Conservation (phyloP, 345 rosid species). For the Nephelium lappaceum region DNA sequence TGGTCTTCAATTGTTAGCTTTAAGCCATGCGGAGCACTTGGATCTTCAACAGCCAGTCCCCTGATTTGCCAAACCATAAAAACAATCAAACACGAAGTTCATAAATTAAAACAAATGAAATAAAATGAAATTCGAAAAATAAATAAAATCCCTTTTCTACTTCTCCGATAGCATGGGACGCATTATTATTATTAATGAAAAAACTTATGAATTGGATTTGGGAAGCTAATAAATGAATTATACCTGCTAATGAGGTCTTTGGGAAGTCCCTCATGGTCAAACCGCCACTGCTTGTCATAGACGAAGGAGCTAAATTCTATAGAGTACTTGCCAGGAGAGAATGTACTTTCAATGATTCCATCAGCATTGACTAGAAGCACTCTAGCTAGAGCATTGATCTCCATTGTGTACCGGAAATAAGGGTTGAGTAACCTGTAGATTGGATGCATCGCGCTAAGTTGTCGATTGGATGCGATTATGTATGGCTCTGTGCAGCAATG, state of each 20-base stretch:
- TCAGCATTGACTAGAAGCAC: conserved; percentile 22
- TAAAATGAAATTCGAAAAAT: no score
- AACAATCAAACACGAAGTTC: no score
- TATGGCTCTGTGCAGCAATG: conserved; percentile 67
- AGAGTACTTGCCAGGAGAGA: conserved; percentile 45
- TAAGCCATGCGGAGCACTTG: conserved; percentile 48
- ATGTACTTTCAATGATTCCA: conserved; percentile 54
- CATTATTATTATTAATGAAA: no score
- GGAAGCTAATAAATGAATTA: conserved; percentile 14
- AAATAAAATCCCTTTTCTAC: neutral
- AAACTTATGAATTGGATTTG: no score
- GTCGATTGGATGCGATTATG: conserved; percentile 67
- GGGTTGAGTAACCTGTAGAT: conserved; percentile 59
- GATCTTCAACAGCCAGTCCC: conserved; percentile 57
- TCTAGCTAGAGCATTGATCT: conserved; percentile 73
- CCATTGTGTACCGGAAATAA: conserved; percentile 75
- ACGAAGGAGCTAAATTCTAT: conserved; percentile 35
- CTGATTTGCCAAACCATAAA: conserved; percentile 18
- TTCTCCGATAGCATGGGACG: conserved; percentile 34
- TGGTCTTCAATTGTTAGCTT: conserved; percentile 54
- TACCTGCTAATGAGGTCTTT: neutral
- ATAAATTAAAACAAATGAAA: no score
- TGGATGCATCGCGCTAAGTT: conserved; percentile 71
- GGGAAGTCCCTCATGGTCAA: neutral
- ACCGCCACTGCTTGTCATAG: conserved; percentile 17